A percentile compares a stretch with the other conserved stretches of the same genome.
phyloP scores from a whole-genome alignment of 352 stramenopile species.

The Globisporangium emineosum region DNA sequence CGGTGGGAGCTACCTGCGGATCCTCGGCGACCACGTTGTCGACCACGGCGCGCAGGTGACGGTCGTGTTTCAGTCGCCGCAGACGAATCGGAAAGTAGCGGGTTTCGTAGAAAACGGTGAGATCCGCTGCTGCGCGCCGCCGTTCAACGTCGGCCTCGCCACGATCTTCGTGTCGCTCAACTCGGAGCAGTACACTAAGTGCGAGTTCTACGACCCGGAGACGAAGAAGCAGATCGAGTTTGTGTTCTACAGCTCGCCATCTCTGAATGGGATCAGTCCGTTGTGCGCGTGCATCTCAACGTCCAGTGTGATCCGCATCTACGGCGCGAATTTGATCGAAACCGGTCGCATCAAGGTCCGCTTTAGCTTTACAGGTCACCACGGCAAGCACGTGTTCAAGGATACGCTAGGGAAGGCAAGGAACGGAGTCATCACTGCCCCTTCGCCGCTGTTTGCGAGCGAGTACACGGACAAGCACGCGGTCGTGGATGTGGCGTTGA shows the following conservation, averaged over 20 bases:
- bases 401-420: slow-evolving; percentile 31
- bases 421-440: slow-evolving; percentile 49
- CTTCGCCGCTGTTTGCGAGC: slow-evolving; percentile 40
- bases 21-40: slow-evolving; percentile 54
- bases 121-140: slow-evolving; percentile 58
- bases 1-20: slow-evolving; percentile 60
- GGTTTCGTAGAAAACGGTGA: slow-evolving; percentile 68
- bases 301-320: slow-evolving; percentile 51
- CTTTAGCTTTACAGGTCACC: slow-evolving; percentile 34
- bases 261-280: slow-evolving; percentile 48
- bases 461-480: slow-evolving; percentile 49
- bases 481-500: slow-evolving; percentile 58
- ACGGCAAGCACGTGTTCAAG: slow-evolving; percentile 33
- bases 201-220: slow-evolving; percentile 51
- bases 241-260: slow-evolving; percentile 71
- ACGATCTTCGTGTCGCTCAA: slow-evolving; percentile 72
- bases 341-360: slow-evolving; percentile 73
- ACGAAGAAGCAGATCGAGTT: slow-evolving; percentile 46
- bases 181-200: slow-evolving; percentile 72
- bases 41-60: slow-evolving; percentile 62
- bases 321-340: slow-evolving; percentile 68
- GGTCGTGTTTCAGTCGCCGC: slow-evolving; percentile 55
- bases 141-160: slow-evolving; percentile 53
- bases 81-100: slow-evolving; percentile 54
- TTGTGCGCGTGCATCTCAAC: slow-evolving; percentile 50